phyloP scores from a whole-genome alignment of 2,329 filamentous ascomycete species.

The Graphiopsis chlorocephala region DNA sequence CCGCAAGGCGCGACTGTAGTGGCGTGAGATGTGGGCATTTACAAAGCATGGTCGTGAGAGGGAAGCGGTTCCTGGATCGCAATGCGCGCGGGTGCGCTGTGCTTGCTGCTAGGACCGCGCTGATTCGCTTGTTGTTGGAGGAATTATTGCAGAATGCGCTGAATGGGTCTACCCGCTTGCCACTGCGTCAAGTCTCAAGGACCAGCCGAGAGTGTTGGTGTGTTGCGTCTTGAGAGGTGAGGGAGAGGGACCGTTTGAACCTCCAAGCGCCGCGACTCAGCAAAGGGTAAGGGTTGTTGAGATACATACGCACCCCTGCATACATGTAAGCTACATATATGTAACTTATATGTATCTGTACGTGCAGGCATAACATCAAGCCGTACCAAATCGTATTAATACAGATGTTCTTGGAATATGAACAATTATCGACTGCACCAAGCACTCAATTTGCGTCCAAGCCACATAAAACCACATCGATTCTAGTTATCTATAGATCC shows the following conservation, averaged over 20 bases:
- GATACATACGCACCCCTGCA: not conserved
- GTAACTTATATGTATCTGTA: no score
- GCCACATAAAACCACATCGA: not conserved
- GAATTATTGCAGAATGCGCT: not conserved
- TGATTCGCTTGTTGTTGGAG: not conserved
- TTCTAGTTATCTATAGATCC: not conserved
- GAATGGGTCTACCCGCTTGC: not conserved
- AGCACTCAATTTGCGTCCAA: not conserved
- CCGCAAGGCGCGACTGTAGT: constrained; percentile 69
- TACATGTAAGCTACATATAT: not conserved
- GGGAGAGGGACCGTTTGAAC: not conserved
- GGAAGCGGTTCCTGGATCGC: not conserved
- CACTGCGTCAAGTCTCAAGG: not conserved
- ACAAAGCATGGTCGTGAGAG: constrained; percentile 25
- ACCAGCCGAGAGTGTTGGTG: not conserved
- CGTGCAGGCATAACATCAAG: no score
- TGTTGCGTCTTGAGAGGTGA: not conserved
- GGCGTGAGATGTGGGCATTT: constrained; percentile 58
- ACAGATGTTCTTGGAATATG: no score
- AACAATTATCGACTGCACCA: no score
- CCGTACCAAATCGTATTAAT: no score
- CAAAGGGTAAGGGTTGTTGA: not conserved
- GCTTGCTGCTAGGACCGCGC: not conserved
- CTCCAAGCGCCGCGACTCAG: not conserved
- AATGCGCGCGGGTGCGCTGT: constrained; percentile 19